These are phyloP conservation scores for Lasiodiplodia hormozganensis DNA, from an alignment of 2,329 filamentous ascomycete genomes.

Conservation along the genomic window DNA sequence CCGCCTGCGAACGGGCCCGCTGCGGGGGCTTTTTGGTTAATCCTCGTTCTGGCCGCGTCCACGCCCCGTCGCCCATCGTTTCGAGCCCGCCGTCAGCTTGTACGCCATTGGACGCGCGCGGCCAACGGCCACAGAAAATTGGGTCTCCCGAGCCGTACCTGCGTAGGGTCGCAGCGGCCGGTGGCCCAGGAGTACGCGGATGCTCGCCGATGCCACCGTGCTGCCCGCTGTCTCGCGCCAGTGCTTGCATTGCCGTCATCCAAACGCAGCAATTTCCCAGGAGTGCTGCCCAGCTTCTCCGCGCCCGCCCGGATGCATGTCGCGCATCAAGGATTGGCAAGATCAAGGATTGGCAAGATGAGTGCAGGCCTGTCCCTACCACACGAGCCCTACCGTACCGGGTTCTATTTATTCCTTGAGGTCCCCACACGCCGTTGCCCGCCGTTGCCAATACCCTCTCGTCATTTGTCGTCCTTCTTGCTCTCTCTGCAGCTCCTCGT, in stretches of 20 bases:
- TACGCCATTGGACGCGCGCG: conserved; percentile 21
- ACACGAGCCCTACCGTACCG: conserved; percentile 20
- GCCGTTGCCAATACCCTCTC: conserved; percentile 12
- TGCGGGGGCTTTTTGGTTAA: neutral
- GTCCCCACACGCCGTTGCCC: conserved; percentile 28
- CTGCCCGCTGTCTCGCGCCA: conserved; percentile 11
- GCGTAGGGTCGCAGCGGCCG: conserved; percentile 12
- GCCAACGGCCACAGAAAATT: conserved; percentile 23
- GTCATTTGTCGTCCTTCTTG: conserved; percentile 14
- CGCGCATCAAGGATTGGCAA: conserved; percentile 25
- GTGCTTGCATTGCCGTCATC: conserved; percentile 7
- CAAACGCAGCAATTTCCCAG: conserved; percentile 14
- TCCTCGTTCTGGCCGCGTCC: conserved; percentile 16
- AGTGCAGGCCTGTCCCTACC: conserved; percentile 24
- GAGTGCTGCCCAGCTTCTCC: conserved; percentile 21
- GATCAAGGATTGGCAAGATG: conserved; percentile 21
- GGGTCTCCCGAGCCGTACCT: conserved; percentile 22
- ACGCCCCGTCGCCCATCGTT: conserved; percentile 12
- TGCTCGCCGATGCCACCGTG: conserved; percentile 4
- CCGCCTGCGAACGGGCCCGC: conserved; percentile 21
- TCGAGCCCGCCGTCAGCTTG: conserved; percentile 11
- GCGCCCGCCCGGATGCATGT: conserved; percentile 22
- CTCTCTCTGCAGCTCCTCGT: conserved; percentile 16
- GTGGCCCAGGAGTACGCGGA: conserved; percentile 5
- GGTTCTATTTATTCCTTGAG: conserved; percentile 27